These are phyloP conservation scores for Saccharomyces hybrid DNA, from an alignment of 1,139 yeast genomes.

Conservation along the genomic window DNA sequence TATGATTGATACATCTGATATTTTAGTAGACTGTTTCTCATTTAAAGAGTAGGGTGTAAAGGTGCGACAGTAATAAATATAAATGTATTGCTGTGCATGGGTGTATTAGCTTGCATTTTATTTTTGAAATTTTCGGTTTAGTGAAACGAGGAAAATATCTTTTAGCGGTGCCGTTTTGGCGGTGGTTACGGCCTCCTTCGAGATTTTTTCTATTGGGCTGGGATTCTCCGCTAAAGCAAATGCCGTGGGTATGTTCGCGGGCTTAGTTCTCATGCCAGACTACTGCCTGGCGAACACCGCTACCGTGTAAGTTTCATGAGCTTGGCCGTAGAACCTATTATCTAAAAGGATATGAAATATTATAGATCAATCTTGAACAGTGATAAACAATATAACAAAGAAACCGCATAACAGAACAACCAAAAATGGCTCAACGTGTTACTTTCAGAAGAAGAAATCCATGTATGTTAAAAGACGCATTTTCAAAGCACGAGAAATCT, in stretches of 20 bases:
- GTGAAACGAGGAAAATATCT: not conserved
- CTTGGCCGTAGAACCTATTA: not conserved
- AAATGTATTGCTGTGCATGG: not conserved
- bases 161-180: not conserved
- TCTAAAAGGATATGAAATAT: not conserved
- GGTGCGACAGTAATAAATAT: not conserved
- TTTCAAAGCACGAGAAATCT: not conserved
- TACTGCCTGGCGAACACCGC: not conserved
- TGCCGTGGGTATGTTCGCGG: not conserved
- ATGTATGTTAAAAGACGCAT: conserved; percentile 15
- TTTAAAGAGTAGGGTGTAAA: not conserved
- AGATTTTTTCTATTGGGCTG: not conserved
- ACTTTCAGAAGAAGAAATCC: too few relatives aligned
- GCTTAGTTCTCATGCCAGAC: not conserved
- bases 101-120: not conserved
- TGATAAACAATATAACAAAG: not conserved
- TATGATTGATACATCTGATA: not conserved
- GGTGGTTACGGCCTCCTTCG: not conserved
- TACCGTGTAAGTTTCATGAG: not conserved
- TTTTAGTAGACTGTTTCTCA: not conserved
- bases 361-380: not conserved
- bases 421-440: too few relatives aligned
- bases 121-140: not conserved
- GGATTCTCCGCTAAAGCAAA: not conserved
- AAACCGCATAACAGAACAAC: not conserved